phyloP scores from a whole-genome alignment of 2,329 filamentous ascomycete genomes.

The Epichloe baconii region DNA sequence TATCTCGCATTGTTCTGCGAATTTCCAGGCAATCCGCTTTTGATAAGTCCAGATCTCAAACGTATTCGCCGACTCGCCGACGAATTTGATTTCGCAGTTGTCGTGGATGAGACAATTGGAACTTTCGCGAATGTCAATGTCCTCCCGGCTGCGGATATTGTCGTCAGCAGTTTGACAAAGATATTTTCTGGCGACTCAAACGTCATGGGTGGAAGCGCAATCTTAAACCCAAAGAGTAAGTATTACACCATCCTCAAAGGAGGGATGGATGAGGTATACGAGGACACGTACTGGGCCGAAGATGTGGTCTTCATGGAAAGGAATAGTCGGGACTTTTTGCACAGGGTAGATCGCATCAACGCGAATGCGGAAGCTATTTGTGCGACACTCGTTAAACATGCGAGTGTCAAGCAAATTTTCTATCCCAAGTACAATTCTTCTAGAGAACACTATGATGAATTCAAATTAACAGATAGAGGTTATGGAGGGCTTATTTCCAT shows the following conservation, averaged over 20 bases:
- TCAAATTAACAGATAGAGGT: constrained; percentile 58
- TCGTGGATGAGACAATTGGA: constrained; percentile 92
- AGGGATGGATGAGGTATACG: constrained; percentile 52
- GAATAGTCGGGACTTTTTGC: constrained; percentile 85
- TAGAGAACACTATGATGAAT: constrained; percentile 62
- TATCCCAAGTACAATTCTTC: constrained; percentile 75
- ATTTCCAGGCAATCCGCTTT: constrained; percentile 83
- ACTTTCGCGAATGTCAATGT: constrained; percentile 96
- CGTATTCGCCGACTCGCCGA: constrained; percentile 74
- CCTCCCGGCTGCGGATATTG: constrained; percentile 74
- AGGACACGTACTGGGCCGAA: constrained; percentile 89
- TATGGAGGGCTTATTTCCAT: constrained; percentile 86
- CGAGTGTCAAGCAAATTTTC: constrained; percentile 61
- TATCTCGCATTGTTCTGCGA: constrained; percentile 85
- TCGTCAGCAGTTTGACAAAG: constrained; percentile 91
- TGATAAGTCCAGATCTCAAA: constrained; percentile 69
- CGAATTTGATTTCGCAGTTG: constrained; percentile 74
- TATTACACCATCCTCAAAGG: constrained; percentile 60
- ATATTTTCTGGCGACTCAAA: constrained; percentile 96
- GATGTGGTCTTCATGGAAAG: constrained; percentile 91
- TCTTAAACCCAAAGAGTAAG: constrained; percentile 50
- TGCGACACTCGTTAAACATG: constrained; percentile 48
- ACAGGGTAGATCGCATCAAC: constrained; percentile 74
- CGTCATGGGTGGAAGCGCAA: constrained; percentile 81
- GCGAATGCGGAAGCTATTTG: constrained; percentile 74